These are phyloP conservation scores for Aurifilum marmelostoma DNA, from an alignment of 2,329 filamentous ascomycete species.

Conservation along the genomic window DNA sequence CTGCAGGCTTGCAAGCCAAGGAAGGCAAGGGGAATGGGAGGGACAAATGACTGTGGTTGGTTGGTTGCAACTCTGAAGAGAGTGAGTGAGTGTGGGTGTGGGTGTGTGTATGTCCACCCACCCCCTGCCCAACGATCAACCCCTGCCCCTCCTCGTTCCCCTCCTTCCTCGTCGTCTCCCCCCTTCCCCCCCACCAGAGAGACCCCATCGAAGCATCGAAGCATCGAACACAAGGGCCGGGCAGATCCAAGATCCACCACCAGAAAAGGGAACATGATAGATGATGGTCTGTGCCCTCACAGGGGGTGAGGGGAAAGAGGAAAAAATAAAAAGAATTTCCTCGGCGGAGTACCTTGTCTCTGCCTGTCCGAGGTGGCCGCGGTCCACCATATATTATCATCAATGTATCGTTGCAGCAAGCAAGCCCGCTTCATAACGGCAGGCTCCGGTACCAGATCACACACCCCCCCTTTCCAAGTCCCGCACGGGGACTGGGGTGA, in stretches of 20 bases:
- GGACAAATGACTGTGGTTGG: too few species aligned
- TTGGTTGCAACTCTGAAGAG: too few species aligned
- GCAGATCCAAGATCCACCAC: constrained; percentile 3
- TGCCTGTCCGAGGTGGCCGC: background rate
- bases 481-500: background rate
- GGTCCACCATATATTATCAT: background rate
- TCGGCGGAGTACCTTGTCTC: background rate
- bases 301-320: too few species aligned
- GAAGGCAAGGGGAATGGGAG: too few species aligned
- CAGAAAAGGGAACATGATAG: background rate
- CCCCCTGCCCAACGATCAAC: background rate
- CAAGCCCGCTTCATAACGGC: background rate
- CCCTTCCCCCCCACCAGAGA: background rate
- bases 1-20: constrained; percentile 2
- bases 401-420: background rate
- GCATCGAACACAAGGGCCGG: background rate
- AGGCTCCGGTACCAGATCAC: background rate
- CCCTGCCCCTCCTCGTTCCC: background rate
- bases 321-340: too few species aligned
- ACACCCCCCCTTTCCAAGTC: background rate
- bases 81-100: background rate
- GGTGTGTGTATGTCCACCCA: background rate
- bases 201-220: constrained; percentile 6
- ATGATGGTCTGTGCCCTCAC: background rate
- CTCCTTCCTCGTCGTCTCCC: background rate